Base-by-base conservation (phyloP, 1,284 basidiomycete species). In the Trichosporon faecale region DNA sequence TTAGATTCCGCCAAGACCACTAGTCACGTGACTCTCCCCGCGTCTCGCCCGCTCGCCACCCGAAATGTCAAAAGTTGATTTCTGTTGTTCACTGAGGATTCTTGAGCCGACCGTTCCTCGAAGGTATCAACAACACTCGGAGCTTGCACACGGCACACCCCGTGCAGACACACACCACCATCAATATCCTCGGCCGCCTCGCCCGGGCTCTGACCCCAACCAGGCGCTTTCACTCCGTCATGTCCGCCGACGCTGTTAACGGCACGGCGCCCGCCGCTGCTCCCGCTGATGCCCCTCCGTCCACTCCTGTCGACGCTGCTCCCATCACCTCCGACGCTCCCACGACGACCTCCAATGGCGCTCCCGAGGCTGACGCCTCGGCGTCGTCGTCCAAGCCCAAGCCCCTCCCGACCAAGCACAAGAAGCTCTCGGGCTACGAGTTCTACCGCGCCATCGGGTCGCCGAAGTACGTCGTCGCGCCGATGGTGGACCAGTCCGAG, bases 401-500 rank as follows among this genome's bases (percentile, higher is more conserved):
- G 7, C 55, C 66, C 40, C 40, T 67, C 1, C 37, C 55, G 21
- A 67, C 70, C 49, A 70, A 70, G 66, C 70, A 72, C 64, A 40
- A 33, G 35, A 96, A 95, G 80, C 84, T 92, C 1, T 84, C 84
- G 6, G 92, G 93, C 2, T 94, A 91, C 79, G 90, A 93, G 25
- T 91, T 98, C 74, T 98, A 95, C 81, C 89, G 78, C 85, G 91
- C 55, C 80, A 85, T 98, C 46, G 91, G 92, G 7, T 91, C 90
- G 75, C 93, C 95, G 9, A 93, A 91, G 81, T 90, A 88, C 79
- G 88, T 98, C 57, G 93, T 98, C 12, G 96, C 94, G 12, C 95
- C 96, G 9, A 98, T 98, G 96, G 96, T 98, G 0, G 95, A 98
- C 82, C 94, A 96, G 84, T 94, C 92, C 78, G 95, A 98, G 83